Conservation (phyloP, 2,329 filamentous ascomycete species). For the Dothistroma septosporum region DNA sequence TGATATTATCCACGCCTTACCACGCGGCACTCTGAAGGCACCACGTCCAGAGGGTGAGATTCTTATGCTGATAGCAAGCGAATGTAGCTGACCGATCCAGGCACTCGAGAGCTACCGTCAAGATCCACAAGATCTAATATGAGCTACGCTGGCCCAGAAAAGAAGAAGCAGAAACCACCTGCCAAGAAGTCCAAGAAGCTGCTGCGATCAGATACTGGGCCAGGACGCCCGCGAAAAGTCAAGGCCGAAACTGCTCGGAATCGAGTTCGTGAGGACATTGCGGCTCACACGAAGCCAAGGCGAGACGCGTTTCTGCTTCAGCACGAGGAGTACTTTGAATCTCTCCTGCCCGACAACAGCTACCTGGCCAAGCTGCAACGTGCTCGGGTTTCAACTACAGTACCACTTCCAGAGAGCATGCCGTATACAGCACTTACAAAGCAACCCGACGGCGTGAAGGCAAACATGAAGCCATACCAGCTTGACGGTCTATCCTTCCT, state of each 20-base stretch:
- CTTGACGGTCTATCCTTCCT: constrained; percentile 50
- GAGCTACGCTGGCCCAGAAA: constrained; percentile 21
- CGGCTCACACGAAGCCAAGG: constrained; percentile 40
- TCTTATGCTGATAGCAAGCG: not conserved
- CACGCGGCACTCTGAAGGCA: constrained; percentile 8
- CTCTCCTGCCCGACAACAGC: constrained; percentile 44
- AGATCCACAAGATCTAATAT: constrained; percentile 26
- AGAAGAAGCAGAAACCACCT: constrained; percentile 19
- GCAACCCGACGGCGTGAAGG: constrained; percentile 46
- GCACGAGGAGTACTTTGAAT: constrained; percentile 46
- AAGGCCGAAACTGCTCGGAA: constrained; percentile 37
- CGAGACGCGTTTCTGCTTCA: constrained; percentile 45
- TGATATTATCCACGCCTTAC: constrained; percentile 23
- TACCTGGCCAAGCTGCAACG: constrained; percentile 40
- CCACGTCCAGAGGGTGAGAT: not conserved
- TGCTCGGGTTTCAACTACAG: constrained; percentile 9
- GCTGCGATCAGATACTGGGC: constrained; percentile 16
- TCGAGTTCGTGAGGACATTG: constrained; percentile 42
- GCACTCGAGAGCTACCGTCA: constrained; percentile 24
- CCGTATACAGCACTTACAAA: constrained; percentile 40
- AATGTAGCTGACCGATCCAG: not conserved
- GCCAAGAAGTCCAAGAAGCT: constrained; percentile 13
- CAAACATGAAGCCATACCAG: constrained; percentile 51
- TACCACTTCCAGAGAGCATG: constrained; percentile 12
- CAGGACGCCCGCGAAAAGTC: not conserved